Base-by-base conservation (phyloP, 2,329 filamentous ascomycete genomes). In the Aspergillus transmontanensis region DNA sequence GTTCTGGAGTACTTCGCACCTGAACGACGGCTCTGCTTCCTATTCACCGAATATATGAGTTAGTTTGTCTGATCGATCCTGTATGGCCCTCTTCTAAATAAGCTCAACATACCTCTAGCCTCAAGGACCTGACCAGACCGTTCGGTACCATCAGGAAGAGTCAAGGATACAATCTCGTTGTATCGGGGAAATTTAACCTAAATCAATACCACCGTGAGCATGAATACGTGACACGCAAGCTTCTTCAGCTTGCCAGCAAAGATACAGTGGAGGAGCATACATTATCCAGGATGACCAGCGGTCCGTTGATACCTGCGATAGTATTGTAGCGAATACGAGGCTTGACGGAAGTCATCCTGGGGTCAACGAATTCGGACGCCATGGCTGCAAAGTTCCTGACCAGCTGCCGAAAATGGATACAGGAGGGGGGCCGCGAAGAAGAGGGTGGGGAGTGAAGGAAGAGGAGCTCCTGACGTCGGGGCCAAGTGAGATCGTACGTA, bases 151-250 rank as follows among this genome's bases (percentile, higher is more conserved):
- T 99, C 95, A 70, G 95, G 93, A 67, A 99, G 89, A 43, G 94
- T 98, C 80, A 99, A 83, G 67, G 91, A 93, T 70, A 99, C 95
- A 79, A 99, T 99, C 83, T 99, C 95, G 82, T 97, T 98, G 86
- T 92, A 99, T 78, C 89, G 87, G 68, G 95, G 95, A 80, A 93
- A 96, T 90, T 99, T 99, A 85, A 99, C 93, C 92, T 96, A 76
- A 58, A 61, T 57, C 19, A 14, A 21, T 21, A 51, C 39, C 26
- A 61, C 0, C 16, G 64, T 76, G 36, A 74, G 72, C 41, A 59
- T 26, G 9, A 5, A n/a, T 23, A 19, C 14, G 14, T 32, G 10
- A 21, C 32, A 34, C 10, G 16, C 48, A 50, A 55, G 45, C 26
- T 55, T 9, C 48, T 51, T 21, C 30, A 36, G 30, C 51, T 34